Conservation (phyloP, 1,284 basidiomycete species). For the Rhizoctonia solani region DNA sequence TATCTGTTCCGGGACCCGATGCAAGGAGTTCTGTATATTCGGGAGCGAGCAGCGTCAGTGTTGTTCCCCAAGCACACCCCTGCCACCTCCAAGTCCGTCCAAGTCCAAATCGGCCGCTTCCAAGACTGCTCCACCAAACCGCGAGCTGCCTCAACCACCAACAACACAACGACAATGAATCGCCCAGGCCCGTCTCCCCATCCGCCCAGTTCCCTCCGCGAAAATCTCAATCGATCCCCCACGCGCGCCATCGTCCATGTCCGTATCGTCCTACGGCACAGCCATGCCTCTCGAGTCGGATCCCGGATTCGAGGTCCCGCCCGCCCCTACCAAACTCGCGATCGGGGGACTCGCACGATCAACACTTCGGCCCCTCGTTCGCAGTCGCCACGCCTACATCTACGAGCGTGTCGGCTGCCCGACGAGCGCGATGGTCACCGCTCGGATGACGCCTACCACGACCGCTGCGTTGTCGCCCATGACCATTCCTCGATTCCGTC, state of each 20-base stretch:
- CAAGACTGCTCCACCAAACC: neutral
- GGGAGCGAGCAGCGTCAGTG: neutral
- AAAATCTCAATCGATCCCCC: neutral
- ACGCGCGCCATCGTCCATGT: conserved; percentile 18
- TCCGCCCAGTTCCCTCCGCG: neutral
- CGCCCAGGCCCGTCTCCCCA: neutral
- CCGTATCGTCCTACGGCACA: conserved; percentile 25
- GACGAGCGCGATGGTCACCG: conserved; percentile 18
- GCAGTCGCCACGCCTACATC: conserved; percentile 8
- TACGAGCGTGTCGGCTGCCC: conserved; percentile 17
- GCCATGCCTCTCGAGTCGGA: conserved; percentile 28
- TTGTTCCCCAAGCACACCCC: no score
- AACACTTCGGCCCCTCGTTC: neutral
- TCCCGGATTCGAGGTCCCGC: neutral
- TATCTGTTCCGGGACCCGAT: neutral
- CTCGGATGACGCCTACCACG: conserved; percentile 24
- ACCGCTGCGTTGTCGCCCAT: conserved; percentile 1
- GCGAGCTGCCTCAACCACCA: neutral
- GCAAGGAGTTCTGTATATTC: neutral
- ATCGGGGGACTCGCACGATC: conserved; percentile 15
- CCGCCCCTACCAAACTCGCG: conserved; percentile 12
- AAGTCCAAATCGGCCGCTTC: neutral
- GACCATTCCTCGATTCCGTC: neutral
- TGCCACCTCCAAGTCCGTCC: neutral
- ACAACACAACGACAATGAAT: no score